phyloP scores from a whole-genome alignment of 768 basidiomycete species.

The Rhizopogon roseolus region DNA sequence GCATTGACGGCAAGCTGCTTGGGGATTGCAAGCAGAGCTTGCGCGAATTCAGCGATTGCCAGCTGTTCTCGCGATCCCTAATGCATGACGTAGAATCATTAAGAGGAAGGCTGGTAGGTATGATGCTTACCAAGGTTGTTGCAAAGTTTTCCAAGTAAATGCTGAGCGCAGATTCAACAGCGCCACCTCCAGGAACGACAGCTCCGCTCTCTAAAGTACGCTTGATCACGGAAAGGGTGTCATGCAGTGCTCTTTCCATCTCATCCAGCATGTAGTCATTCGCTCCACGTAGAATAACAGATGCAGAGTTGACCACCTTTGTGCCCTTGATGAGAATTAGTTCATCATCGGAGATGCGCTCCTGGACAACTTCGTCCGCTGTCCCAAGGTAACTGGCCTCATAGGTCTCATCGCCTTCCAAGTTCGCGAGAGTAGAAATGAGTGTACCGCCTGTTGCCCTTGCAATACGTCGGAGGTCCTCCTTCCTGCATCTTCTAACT shows the following conservation, averaged over 20 bases:
- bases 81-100: constrained; percentile 5
- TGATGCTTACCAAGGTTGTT: constrained; percentile 76
- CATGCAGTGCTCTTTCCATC: constrained; percentile 97
- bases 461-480: constrained; percentile 94
- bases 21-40: constrained; percentile 88
- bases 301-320: constrained; percentile 90
- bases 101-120: background rate
- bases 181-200: constrained; percentile 96
- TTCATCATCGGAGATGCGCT: constrained; percentile 98
- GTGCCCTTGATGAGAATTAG: constrained; percentile 97
- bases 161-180: constrained; percentile 93
- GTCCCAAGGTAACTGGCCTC: constrained; percentile 86
- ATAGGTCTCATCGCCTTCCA: constrained; percentile 97
- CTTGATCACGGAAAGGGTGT: constrained; percentile 93
- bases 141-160: constrained; percentile 99
- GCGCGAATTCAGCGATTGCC: constrained; percentile 98
- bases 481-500: constrained; percentile 94
- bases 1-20: constrained; percentile 97
- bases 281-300: constrained; percentile 91
- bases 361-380: constrained; percentile 95
- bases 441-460: constrained; percentile 95
- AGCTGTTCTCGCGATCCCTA: constrained; percentile 98
- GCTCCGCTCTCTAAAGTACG: constrained; percentile 93
- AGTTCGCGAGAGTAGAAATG: constrained; percentile 87
- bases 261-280: constrained; percentile 99